Evolutionary conservation across 2,329 filamentous ascomycete genomes (phyloP).

Genomic region (Hymenoscyphus albidus): DNA sequence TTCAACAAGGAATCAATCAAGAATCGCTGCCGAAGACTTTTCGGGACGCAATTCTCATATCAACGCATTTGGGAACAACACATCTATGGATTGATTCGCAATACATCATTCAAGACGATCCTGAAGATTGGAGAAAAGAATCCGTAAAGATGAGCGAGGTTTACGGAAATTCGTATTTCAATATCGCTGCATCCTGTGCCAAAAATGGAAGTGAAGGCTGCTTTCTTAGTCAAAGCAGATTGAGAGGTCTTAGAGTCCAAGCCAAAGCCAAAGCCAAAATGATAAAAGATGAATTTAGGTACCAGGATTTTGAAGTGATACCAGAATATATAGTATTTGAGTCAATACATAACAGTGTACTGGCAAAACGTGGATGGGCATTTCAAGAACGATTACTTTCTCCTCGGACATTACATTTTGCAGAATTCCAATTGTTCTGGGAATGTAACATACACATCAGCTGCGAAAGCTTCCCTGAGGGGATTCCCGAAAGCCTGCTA

Average conservation of each 20-base stretch:
- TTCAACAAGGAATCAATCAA: background rate
- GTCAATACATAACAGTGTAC: background rate
- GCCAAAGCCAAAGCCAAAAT: background rate
- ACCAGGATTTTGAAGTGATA: background rate
- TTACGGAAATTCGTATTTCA: background rate
- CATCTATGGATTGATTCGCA: background rate
- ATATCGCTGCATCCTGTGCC: background rate
- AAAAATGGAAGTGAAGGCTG: background rate
- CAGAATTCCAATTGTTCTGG: background rate
- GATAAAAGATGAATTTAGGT: background rate
- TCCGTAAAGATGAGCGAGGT: background rate
- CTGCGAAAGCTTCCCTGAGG: background rate
- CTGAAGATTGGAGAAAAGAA: background rate
- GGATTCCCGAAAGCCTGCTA: too few species aligned
- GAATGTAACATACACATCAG: background rate
- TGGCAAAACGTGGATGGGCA: background rate
- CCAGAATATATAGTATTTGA: background rate
- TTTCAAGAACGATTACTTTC: slow-evolving; percentile 5
- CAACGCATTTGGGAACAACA: background rate
- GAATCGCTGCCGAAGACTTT: background rate
- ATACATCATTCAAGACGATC: background rate
- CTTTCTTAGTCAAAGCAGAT: background rate
- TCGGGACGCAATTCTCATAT: background rate
- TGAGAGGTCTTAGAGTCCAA: background rate
- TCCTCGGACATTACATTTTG: background rate